Base-by-base conservation (phyloP, 495 filamentous ascomycete species). In the Aspergillus diversus region DNA sequence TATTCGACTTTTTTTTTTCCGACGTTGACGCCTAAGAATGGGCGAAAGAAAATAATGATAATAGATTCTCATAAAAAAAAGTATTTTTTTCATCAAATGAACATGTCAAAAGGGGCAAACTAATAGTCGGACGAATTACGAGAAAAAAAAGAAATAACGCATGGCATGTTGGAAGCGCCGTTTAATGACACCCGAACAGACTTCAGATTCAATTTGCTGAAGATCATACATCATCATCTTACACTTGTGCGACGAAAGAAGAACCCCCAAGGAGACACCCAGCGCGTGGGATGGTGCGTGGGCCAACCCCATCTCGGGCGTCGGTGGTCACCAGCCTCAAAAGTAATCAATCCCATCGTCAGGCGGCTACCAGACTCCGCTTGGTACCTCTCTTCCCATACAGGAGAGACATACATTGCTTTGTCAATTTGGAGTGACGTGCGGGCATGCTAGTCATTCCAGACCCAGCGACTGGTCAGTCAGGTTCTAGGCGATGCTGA, bases 321-420 rank as follows among this genome's bases (percentile, higher is more conserved):
- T 61, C 53, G 55, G 48, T 61, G 60, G 66, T 63, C 66, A 66
- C 63, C 66, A 69, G 63, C 55, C 60, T 66, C 64, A 57, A 62
- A 54, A 52, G 59, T 62, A 55, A 62, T 58, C 49, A 61, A 32
- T 55, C 35, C 39, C 55, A 61, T 59, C 49, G 54, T 66, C 60
- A 62, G 64, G 55, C 64, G 59, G 55, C 59, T 52, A 47, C 51
- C 35, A 59, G 59, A 48, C 46, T 57, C 43, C 39, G 49, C 42
- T 54, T 49, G 13, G 55, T 59, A 57, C 56, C 37, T 63, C 34
- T 48, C 48, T 43, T 60, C 54, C 47, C 21, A 37, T 35, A 43
- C 61, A 54, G 42, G 37, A 34, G 53, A 61, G 52, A 61, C 50
- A 64, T 57, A 46, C 57, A 42, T 52, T 61, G 55, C 51, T 52